Evolutionary conservation across 345 rosid species (phyloP).

Genomic region (Euphorbia pulcherrima): DNA sequence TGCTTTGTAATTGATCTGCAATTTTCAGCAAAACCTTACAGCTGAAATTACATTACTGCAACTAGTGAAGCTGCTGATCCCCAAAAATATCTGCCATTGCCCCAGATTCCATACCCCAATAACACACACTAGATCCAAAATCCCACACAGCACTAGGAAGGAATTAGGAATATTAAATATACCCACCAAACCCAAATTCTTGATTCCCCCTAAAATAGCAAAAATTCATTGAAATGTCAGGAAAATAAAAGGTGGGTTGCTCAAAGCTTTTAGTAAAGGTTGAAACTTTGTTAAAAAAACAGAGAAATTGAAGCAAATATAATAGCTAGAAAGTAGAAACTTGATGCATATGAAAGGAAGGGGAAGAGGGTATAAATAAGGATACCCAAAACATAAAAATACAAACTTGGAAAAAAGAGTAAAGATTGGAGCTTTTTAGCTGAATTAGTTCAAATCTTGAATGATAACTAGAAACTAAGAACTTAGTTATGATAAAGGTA

Average conservation of each 20-base stretch:
- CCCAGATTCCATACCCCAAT: constrained; percentile 37
- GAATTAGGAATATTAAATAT: background rate
- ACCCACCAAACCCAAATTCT: constrained; percentile 14
- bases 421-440: no score
- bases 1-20: constrained; percentile 30
- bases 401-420: constrained; percentile 7
- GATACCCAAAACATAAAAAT: background rate
- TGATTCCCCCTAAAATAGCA: background rate
- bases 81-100: constrained; percentile 44
- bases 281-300: background rate
- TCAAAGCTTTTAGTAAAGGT: constrained; percentile 1
- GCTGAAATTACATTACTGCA: constrained; percentile 32
- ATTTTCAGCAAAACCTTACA: constrained; percentile 31
- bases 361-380: background rate
- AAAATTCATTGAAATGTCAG: background rate
- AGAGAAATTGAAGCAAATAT: background rate
- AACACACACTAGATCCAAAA: constrained; percentile 29
- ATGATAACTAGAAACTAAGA: no score
- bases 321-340: background rate
- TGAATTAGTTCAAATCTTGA: no score
- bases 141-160: constrained; percentile 9
- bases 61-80: constrained; percentile 47
- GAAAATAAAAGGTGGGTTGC: constrained; percentile 10
- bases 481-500: no score
- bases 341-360: no score